Percentiles rank a stretch among this genome's conserved stretches.
Conservation (phyloP, 306 rosid genomes). For the Rubus parviflorus region DNA sequence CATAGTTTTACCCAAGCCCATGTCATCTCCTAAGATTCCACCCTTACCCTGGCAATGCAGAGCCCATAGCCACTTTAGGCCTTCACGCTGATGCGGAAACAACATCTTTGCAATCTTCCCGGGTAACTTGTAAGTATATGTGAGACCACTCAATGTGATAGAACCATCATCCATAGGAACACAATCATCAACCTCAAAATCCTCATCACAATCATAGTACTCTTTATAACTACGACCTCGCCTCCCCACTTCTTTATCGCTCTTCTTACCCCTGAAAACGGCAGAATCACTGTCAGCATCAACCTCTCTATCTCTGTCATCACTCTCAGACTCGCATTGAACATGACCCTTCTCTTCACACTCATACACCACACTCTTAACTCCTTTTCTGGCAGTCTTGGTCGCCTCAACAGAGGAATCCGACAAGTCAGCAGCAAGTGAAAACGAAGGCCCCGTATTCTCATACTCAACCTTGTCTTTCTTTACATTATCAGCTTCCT, state of each 20-base stretch:
- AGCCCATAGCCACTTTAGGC: constrained; percentile 89
- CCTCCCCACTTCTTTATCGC: constrained; percentile 18
- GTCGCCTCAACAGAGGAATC: constrained; percentile 33
- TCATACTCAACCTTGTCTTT: constrained; percentile 35
- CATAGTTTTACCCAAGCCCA: constrained; percentile 98
- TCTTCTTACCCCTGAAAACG: constrained; percentile 27
- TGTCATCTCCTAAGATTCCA: constrained; percentile 95
- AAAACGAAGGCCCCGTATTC: constrained; percentile 62
- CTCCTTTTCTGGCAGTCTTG: constrained; percentile 15
- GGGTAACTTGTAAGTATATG: constrained; percentile 55
- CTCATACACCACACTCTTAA: constrained; percentile 15
- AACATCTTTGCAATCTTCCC: constrained; percentile 62
- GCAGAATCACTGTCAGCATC: constrained; percentile 42
- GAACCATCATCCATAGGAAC: constrained; percentile 44
- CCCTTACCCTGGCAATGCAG: constrained; percentile 85
- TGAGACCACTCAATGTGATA: constrained; percentile 48
- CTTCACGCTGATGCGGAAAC: constrained; percentile 86
- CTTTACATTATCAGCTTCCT: constrained; percentile 34
- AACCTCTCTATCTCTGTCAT: background rate
- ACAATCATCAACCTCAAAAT: constrained; percentile 34
- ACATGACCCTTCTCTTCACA: background rate
- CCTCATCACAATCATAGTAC: constrained; percentile 33
- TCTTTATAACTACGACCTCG: constrained; percentile 8
- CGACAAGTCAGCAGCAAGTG: constrained; percentile 28
- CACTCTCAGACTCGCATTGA: background rate